Evolutionary conservation across 2,329 filamentous ascomycete genomes (phyloP), one percentile per base, ranked within the genome.

Genomic region (Leptodontidium sp.): DNA sequence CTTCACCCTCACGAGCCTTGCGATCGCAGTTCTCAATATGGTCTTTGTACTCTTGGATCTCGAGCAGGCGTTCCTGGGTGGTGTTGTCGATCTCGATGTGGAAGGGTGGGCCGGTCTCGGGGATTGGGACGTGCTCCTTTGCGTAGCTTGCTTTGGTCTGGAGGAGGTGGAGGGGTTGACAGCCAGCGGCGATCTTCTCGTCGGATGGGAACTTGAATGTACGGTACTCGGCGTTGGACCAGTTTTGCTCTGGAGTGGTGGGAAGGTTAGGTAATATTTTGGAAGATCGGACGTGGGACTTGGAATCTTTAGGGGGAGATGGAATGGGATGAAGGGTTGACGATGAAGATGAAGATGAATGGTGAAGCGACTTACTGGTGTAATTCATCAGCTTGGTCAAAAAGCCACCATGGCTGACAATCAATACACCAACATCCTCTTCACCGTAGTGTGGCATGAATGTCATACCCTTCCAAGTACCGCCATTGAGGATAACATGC

Each of bases 391-490:
- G 38, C 32, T 35, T 35, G 11, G 29, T 38, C 63, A 69, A 49
- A 32, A 71, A 70, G 3, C 35, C 63, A 3, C 63, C 65, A 66
- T 71, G 70, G 9, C 57, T 57, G 14, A 71, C 64, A 26, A 71
- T 35, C 35, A 68, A 9, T 4, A 71, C 50, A 38, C 68, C 62
- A 15, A 70, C 24, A 65, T 71, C 49, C 8, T 64, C n/a, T 29
- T 57, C 40, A 5, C 50, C 57, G 3, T 29, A 26, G 26, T 59
- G 24, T 2, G 21, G 24, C 26, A 24, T 15, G 59, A 69, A 62
- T 11, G n/a, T 11, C 9, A 69, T 52, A 15, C 62, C 58, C n/a
- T 71, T 66, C 67, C 67, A 71, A 3, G 12, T 35, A 15, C 70
- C 67, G n/a, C 67, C 67, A 14, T 47, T 6, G 24, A 68, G 14